A percentile compares a stretch with the other conserved stretches of the same genome.
These are phyloP conservation scores for Pogostemon cablin DNA, from an alignment of 257 asterid genomes.

Conservation along the genomic window DNA sequence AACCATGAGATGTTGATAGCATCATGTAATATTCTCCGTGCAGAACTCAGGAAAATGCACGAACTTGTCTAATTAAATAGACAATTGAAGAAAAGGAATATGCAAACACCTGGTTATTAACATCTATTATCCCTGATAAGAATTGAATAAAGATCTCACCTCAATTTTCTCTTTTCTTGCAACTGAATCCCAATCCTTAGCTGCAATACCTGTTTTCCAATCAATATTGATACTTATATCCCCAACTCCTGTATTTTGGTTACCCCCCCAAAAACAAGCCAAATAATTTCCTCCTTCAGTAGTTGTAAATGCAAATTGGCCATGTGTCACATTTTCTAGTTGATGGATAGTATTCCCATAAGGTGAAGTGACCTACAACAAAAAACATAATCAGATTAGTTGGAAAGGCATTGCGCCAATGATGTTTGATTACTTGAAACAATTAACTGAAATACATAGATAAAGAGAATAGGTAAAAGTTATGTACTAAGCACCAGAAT, in stretches of 20 bases:
- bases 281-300: conserved; percentile 76
- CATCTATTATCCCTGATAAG: conserved; percentile 4
- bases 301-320: conserved; percentile 87
- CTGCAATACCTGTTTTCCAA: conserved; percentile 92
- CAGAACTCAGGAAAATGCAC: not conserved
- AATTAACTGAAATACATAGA: not conserved
- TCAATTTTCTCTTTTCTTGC: conserved; percentile 87
- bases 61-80: not conserved
- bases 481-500: conserved; percentile 11
- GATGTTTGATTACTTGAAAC: not conserved
- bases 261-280: conserved; percentile 80
- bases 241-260: conserved; percentile 51
- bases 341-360: conserved; percentile 74
- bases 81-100: not conserved
- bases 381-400: conserved; percentile 27
- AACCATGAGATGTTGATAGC: conserved; percentile 4
- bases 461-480: not conserved
- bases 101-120: not conserved
- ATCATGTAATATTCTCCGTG: not conserved
- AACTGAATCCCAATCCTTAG: conserved; percentile 92
- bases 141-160: conserved; percentile 46
- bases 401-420: conserved; percentile 2
- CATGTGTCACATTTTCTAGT: conserved; percentile 70
- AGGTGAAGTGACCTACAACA: conserved; percentile 73
- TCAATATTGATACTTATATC: conserved; percentile 72